Conservation (phyloP, 2,329 filamentous ascomycete genomes). For the Hypocrella siamensis region DNA sequence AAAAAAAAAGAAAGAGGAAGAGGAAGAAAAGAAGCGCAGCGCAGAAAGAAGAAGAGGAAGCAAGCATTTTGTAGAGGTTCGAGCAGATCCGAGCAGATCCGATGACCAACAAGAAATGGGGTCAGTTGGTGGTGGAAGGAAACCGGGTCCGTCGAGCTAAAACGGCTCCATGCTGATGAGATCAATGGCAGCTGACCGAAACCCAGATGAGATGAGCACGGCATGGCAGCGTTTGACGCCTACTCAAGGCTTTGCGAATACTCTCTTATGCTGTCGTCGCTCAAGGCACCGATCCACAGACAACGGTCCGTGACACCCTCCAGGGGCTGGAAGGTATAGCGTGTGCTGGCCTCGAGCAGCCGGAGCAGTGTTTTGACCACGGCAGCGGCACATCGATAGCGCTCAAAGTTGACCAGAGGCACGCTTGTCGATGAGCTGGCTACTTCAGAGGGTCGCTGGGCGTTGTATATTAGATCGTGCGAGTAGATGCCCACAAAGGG, state of each 20-base stretch:
- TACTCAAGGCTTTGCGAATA: slow-evolving; percentile 33
- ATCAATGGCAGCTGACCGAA: too few species aligned
- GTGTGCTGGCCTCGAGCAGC: slow-evolving; percentile 62
- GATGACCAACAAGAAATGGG: too few species aligned
- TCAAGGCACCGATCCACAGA: slow-evolving; percentile 69
- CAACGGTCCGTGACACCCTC: slow-evolving; percentile 67
- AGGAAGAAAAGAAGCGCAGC: too few species aligned
- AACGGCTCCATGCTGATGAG: too few species aligned
- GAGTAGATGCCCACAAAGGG: slow-evolving; percentile 76
- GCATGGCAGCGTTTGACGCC: too few species aligned
- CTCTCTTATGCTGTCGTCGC: slow-evolving; percentile 55
- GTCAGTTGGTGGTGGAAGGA: too few species aligned
- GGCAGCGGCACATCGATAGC: slow-evolving; percentile 57
- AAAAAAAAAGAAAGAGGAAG: too few species aligned
- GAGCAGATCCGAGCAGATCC: too few species aligned
- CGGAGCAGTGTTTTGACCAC: slow-evolving; percentile 68
- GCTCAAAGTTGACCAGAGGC: slow-evolving; percentile 69
- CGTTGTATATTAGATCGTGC: slow-evolving; percentile 69
- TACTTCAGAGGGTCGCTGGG: slow-evolving; percentile 62
- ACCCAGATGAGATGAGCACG: too few species aligned
- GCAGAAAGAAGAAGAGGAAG: too few species aligned
- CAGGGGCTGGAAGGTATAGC: slow-evolving; percentile 58
- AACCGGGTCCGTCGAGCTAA: too few species aligned
- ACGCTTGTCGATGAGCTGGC: slow-evolving; percentile 49
- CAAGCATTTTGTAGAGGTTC: too few species aligned